A percentile compares a stretch with the other conserved stretches of the same genome.
phyloP scores from a whole-genome alignment of 805 yeast species.

The Candida takata region DNA sequence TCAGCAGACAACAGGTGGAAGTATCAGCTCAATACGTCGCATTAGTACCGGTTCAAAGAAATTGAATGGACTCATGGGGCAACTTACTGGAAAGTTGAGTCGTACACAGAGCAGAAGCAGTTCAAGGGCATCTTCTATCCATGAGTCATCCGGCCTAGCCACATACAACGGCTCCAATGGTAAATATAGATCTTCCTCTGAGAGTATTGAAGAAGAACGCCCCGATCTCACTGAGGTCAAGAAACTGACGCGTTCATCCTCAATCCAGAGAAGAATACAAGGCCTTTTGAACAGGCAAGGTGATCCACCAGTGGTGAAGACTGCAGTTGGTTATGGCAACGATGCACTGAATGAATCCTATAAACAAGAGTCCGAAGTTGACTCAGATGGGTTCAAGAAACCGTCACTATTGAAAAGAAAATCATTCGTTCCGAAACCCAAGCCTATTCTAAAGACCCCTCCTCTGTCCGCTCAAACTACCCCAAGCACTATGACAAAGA shows the following conservation, averaged over 20 bases:
- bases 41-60: conserved; percentile 24
- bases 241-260: conserved; percentile 15
- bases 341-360: conserved; percentile 33
- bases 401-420: conserved; percentile 15
- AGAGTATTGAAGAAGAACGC: conserved; percentile 20
- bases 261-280: conserved; percentile 25
- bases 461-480: conserved; percentile 22
- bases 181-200: conserved; percentile 18
- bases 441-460: conserved; percentile 15
- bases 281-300: conserved; percentile 27
- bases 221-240: conserved; percentile 5
- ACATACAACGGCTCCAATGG: conserved; percentile 4
- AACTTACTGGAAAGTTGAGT: conserved; percentile 23
- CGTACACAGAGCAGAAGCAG: conserved; percentile 21
- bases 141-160: conserved; percentile 16
- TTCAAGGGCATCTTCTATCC: conserved; percentile 24
- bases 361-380: conserved; percentile 8
- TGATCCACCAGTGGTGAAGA: conserved; percentile 43
- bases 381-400: conserved; percentile 24
- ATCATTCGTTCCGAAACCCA: conserved; percentile 13
- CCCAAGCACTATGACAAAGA: conserved; percentile 21
- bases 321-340: conserved; percentile 80
- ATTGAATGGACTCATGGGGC: conserved; percentile 17
- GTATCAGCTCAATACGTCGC: conserved; percentile 23
- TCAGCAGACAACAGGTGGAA: conserved; percentile 27